Conservation (phyloP, 305 asterid species). For the Withania somnifera region DNA sequence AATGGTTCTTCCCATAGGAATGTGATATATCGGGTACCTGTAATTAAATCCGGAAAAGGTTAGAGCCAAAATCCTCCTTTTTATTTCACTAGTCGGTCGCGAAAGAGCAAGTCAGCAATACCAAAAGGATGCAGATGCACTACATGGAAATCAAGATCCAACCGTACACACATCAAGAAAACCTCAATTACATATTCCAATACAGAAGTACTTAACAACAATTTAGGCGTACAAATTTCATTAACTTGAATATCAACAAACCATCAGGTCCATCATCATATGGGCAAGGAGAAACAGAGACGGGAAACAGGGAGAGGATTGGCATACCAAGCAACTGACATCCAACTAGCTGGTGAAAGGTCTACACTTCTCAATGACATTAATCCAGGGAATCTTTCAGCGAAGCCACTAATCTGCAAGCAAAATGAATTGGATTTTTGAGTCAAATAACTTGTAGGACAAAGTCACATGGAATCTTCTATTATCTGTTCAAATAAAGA, state of each 20-base stretch:
- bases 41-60: slow-evolving; percentile 1
- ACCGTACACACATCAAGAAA: background rate
- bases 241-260: background rate
- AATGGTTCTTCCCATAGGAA: slow-evolving; percentile 76
- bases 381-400: slow-evolving; percentile 66
- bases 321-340: slow-evolving; percentile 99
- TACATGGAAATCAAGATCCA: background rate
- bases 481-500: background rate
- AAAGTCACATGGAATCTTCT: slow-evolving; percentile 6
- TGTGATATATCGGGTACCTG: slow-evolving; percentile 97
- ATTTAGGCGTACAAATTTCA: background rate
- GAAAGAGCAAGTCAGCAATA: background rate
- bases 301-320: background rate
- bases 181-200: background rate
- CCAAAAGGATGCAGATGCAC: background rate
- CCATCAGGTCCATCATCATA: background rate
- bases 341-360: slow-evolving; percentile 98
- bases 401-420: slow-evolving; percentile 55
- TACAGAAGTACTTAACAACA: no score
- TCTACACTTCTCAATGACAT: slow-evolving; percentile 89
- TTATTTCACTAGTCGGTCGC: background rate
- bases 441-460: background rate
- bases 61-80: background rate
- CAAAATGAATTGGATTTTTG: background rate
- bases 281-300: background rate